Percentiles rank a stretch among this genome's conserved stretches.
These are phyloP conservation scores for Nothophoma quercina DNA, from an alignment of 2,329 filamentous ascomycete species.

Conservation along the genomic window DNA sequence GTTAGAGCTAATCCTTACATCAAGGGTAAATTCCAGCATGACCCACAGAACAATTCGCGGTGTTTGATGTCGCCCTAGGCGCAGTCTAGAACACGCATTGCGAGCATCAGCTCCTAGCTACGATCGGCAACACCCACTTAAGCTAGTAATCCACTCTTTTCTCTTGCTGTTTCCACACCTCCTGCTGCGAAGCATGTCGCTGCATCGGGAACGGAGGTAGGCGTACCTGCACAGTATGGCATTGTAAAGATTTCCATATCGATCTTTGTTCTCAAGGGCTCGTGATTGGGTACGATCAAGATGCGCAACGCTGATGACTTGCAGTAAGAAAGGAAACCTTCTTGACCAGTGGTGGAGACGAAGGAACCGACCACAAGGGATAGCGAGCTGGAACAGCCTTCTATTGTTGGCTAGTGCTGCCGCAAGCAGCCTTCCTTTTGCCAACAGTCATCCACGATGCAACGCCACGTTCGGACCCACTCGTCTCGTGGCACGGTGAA, in stretches of 20 bases:
- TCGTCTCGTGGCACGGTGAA: slow-evolving; percentile 43
- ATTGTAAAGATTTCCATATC: neutral
- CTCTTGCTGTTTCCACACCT: neutral
- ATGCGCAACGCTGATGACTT: neutral
- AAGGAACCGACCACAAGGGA: slow-evolving; percentile 23
- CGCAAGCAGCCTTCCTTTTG: slow-evolving; percentile 25
- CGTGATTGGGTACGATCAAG: too few relatives aligned
- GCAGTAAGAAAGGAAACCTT: slow-evolving; percentile 17
- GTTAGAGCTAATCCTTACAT: slow-evolving; percentile 29
- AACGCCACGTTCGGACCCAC: slow-evolving; percentile 49
- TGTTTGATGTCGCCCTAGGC: slow-evolving; percentile 31
- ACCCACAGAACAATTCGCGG: slow-evolving; percentile 36
- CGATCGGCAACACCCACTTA: slow-evolving; percentile 25
- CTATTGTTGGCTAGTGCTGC: slow-evolving; percentile 18
- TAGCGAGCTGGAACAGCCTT: slow-evolving; percentile 22
- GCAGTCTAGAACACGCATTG: slow-evolving; percentile 45
- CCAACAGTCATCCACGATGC: slow-evolving; percentile 35
- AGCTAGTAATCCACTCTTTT: slow-evolving; percentile 8
- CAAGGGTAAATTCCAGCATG: slow-evolving; percentile 33
- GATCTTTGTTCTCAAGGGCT: too few relatives aligned
- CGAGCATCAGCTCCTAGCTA: slow-evolving; percentile 21
- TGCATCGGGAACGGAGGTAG: slow-evolving; percentile 4
- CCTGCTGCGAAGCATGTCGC: slow-evolving; percentile 1
- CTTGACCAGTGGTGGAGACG: slow-evolving; percentile 19
- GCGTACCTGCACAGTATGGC: neutral